Conservation (phyloP, 192 early-diverging fungal genomes). For the Linnemannia schmuckeri region DNA sequence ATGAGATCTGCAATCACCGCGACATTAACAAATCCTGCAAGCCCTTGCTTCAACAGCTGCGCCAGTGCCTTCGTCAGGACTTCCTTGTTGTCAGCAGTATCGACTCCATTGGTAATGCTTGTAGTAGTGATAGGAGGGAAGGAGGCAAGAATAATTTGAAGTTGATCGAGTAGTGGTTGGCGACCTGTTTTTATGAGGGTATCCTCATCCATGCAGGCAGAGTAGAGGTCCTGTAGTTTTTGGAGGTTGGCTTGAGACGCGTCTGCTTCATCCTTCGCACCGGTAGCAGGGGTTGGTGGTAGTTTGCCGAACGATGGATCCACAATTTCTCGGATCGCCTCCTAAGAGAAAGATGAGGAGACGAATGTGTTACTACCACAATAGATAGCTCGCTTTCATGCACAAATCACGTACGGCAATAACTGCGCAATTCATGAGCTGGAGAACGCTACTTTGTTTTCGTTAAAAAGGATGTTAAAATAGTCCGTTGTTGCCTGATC, state of each 20-base stretch:
- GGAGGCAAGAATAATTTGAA: conserved; percentile 30
- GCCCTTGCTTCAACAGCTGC: conserved; percentile 20
- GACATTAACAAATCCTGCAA: conserved; percentile 58
- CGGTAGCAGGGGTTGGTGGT: not conserved
- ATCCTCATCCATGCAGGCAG: conserved; percentile 62
- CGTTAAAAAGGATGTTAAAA: not conserved
- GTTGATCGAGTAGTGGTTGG: conserved; percentile 47
- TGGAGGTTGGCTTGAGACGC: conserved; percentile 59
- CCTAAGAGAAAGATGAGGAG: conserved; percentile 1
- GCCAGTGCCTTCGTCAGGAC: conserved; percentile 20
- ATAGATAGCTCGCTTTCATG: not conserved
- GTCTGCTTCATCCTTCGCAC: conserved; percentile 18
- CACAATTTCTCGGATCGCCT: conserved; percentile 14
- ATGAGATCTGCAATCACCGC: conserved; percentile 64
- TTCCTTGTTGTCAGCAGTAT: not conserved
- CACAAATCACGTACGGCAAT: not conserved
- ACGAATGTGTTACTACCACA: not conserved
- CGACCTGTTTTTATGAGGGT: conserved; percentile 47
- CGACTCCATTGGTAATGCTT: not conserved
- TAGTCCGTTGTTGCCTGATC: conserved; percentile 17
- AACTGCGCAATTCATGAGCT: not conserved
- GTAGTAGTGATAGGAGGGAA: conserved; percentile 10
- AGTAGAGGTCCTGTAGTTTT: conserved; percentile 68
- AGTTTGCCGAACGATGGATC: not conserved
- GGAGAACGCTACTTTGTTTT: conserved; percentile 7